Base-by-base conservation (phyloP, 2,329 filamentous ascomycete species). In the Penicillium sp. region DNA sequence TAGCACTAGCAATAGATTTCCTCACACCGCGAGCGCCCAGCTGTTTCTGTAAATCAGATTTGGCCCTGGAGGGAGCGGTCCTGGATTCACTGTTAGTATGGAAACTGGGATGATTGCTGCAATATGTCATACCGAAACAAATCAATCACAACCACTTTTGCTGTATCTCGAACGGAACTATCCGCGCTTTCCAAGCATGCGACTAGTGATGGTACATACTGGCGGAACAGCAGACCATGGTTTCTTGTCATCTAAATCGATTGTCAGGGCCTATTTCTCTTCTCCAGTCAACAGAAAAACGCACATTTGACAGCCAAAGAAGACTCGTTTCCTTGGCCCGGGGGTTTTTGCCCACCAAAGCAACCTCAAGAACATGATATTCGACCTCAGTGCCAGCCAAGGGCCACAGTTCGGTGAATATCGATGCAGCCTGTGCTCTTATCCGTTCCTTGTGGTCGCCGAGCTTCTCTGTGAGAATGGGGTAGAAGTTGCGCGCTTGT, bases 111-210 rank as follows among this genome's bases (percentile, higher is more conserved):
- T 19, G 2, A 50, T 43, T 24, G 14, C n/a, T 50, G 22, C 14
- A 26, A 57, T 21, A 21, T 31, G 3, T 67, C 80, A 58, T 77
- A 91, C 89, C 82, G 85, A 77, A 97, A 97, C 31, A 98, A 83
- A 62, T 95, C 90, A 58, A 97, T 90, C 48, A 97, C 87, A 1
- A 90, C 89, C 54, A 80, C 80, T 77, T 95, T 96, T 60, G 93
- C 91, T 37, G 85, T 84, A 68, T 96, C 92, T 72, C 93, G 86
- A 62, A 97, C 92, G 75, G 86, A 88, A 49, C 90, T 89, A 72
- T 96, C 93, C 10, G 92, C 90, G 73, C 97, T 93, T 75, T 97
- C 93, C 43, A 97, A 83, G 63, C 95, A 84, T 53, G 91, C 88
- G 78, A 97, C 93, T 41, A 97, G 82, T 11, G 84, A 83, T 3